Percentiles rank a stretch among this genome's conserved stretches.
Conservation (phyloP, 805 yeast genomes). For the Allodekkera sacchari region DNA sequence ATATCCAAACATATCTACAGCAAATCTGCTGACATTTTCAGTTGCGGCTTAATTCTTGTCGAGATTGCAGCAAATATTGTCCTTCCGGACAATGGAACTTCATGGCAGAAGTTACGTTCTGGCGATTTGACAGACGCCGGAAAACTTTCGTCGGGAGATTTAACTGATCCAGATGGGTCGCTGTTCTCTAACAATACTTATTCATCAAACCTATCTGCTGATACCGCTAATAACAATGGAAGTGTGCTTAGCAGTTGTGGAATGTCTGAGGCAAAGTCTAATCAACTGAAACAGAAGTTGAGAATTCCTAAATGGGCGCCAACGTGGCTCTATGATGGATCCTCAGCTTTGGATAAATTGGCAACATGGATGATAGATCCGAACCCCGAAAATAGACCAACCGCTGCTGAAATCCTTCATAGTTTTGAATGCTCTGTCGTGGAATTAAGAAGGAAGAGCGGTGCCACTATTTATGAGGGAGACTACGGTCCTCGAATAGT, state of each 20-base stretch:
- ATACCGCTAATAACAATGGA: constrained; percentile 7
- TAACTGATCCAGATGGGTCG: constrained; percentile 27
- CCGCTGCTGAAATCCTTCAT: constrained; percentile 60
- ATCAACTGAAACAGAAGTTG: constrained; percentile 9
- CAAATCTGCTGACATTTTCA: constrained; percentile 88
- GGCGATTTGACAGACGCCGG: constrained; percentile 97
- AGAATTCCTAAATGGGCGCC: constrained; percentile 81
- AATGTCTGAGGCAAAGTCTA: constrained; percentile 13
- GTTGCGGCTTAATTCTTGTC: constrained; percentile 87
- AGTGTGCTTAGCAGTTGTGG: constrained; percentile 1
- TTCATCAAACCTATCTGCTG: constrained; percentile 14
- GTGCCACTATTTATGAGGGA: constrained; percentile 93
- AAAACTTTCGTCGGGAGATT: constrained; percentile 63
- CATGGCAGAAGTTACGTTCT: constrained; percentile 92
- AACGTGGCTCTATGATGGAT: constrained; percentile 64
- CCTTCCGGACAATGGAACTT: constrained; percentile 90
- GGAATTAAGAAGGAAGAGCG: constrained; percentile 75
- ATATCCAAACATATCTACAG: constrained; percentile 76
- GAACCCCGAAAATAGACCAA: constrained; percentile 71
- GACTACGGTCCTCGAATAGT: constrained; percentile 68
- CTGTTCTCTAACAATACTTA: constrained; percentile 12
- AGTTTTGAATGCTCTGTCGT: constrained; percentile 70
- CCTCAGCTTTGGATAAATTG: constrained; percentile 63
- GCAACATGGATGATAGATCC: constrained; percentile 91
- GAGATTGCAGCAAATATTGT: constrained; percentile 95